These are phyloP conservation scores for Venturia aucupariae DNA, from an alignment of 2,329 filamentous ascomycete genomes.

Conservation along the genomic window DNA sequence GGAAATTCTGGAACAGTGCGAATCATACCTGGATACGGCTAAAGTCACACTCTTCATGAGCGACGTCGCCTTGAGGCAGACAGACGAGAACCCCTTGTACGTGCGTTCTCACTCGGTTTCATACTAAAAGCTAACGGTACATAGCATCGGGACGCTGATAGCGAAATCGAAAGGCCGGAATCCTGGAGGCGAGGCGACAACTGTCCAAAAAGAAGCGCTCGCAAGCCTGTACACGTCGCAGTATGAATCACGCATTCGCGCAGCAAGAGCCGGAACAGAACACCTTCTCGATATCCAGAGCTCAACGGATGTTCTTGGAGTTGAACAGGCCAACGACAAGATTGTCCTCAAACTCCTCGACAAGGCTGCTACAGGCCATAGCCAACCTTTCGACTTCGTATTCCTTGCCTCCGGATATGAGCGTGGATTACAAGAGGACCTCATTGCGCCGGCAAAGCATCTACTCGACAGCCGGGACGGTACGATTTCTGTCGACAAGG, in stretches of 20 bases:
- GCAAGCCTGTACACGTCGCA: not conserved
- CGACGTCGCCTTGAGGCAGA: not conserved
- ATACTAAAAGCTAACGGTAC: not conserved
- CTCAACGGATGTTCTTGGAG: not conserved
- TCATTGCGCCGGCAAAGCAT: conserved; percentile 10
- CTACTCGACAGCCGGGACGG: conserved; percentile 6
- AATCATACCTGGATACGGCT: not conserved
- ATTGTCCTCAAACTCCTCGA: conserved; percentile 1
- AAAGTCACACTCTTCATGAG: conserved; percentile 7
- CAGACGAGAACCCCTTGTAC: conserved; percentile 12
- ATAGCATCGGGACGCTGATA: not conserved
- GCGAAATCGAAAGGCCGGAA: not conserved
- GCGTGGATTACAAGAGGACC: conserved; percentile 6
- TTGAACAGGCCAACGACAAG: not conserved
- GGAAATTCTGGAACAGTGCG: conserved; percentile 12
- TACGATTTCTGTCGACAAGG: not conserved
- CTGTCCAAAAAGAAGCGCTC: conserved; percentile 1
- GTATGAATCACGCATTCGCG: conserved; percentile 6
- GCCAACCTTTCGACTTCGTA: conserved; percentile 13
- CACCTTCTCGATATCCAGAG: not conserved
- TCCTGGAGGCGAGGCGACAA: not conserved
- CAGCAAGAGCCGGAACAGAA: not conserved
- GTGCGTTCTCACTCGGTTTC: not conserved
- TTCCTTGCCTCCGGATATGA: conserved; percentile 10
- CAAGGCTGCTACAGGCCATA: not conserved